Evolutionary conservation across 2,329 filamentous ascomycete species (phyloP).

Genomic region (Escovopsis sp.): DNA sequence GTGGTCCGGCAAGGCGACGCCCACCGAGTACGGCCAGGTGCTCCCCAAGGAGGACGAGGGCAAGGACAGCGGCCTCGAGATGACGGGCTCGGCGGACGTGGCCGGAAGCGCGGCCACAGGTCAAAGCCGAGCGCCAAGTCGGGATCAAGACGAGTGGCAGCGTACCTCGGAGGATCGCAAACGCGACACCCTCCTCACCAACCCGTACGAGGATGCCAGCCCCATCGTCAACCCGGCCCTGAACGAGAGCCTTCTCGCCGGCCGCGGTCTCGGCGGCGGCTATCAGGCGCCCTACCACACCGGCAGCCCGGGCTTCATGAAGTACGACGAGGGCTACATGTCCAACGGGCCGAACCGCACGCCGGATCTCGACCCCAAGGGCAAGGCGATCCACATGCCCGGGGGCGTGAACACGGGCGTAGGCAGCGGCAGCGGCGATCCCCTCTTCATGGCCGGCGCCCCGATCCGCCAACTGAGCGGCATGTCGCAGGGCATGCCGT

Average conservation of each 20-base stretch:
- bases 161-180: constrained; percentile 48
- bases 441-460: constrained; percentile 45
- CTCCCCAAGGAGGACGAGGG: constrained; percentile 15
- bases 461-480: constrained; percentile 63
- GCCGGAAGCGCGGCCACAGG: constrained; percentile 35
- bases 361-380: constrained; percentile 37
- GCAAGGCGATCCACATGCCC: constrained; percentile 39
- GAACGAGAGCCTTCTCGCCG: constrained; percentile 33
- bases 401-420: constrained; percentile 37
- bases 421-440: constrained; percentile 37
- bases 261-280: constrained; percentile 21
- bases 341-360: constrained; percentile 51
- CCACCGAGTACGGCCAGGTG: constrained; percentile 21
- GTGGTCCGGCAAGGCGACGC: constrained; percentile 43
- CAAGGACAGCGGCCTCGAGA: constrained; percentile 22
- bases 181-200: constrained; percentile 50
- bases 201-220: constrained; percentile 51
- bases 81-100: constrained; percentile 37
- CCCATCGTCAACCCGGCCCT: constrained; percentile 43
- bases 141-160: constrained; percentile 50
- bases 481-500: constrained; percentile 81
- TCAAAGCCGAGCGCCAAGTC: constrained; percentile 38
- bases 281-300: constrained; percentile 34
- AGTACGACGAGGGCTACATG: constrained; percentile 79
- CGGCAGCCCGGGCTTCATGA: constrained; percentile 43